phyloP scores from a whole-genome alignment of 2,329 filamentous ascomycete genomes.

The Beauveria sp. region DNA sequence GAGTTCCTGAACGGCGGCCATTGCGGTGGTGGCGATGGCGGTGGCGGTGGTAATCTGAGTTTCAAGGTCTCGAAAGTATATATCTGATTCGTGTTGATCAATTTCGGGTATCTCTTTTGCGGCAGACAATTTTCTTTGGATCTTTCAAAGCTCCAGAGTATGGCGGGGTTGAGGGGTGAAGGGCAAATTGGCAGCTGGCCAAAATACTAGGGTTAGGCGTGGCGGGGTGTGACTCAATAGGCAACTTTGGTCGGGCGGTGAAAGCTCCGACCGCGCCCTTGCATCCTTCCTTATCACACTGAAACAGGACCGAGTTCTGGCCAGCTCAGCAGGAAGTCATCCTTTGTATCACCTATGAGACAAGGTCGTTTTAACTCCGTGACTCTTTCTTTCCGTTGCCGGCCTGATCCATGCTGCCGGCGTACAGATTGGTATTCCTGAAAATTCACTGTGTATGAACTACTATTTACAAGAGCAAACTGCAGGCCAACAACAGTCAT shows the following conservation, averaged over 20 bases:
- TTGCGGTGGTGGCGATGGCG: constrained; percentile 4
- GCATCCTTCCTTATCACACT: not conserved
- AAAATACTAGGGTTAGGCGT: not conserved
- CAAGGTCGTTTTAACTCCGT: not conserved
- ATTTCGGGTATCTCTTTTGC: not conserved
- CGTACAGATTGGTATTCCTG: too few species aligned
- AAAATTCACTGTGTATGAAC: not conserved
- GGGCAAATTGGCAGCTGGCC: not conserved
- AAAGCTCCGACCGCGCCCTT: constrained; percentile 4
- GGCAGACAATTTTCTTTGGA: not conserved
- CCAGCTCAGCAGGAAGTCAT: not conserved
- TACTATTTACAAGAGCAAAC: not conserved
- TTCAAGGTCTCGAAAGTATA: not conserved
- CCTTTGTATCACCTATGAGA: not conserved
- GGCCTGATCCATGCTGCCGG: not conserved
- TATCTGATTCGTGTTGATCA: not conserved
- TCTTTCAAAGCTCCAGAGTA: not conserved
- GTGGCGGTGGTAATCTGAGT: not conserved
- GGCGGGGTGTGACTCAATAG: constrained; percentile 10
- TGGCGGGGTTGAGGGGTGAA: constrained; percentile 10
- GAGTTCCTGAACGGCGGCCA: constrained; percentile 41
- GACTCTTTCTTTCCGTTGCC: not conserved
- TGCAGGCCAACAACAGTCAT: not conserved
- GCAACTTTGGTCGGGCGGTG: constrained; percentile 10
- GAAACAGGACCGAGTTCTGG: not conserved